These are phyloP conservation scores for Aleurites moluccanus DNA, from an alignment of 441 rosid species.

Conservation along the genomic window DNA sequence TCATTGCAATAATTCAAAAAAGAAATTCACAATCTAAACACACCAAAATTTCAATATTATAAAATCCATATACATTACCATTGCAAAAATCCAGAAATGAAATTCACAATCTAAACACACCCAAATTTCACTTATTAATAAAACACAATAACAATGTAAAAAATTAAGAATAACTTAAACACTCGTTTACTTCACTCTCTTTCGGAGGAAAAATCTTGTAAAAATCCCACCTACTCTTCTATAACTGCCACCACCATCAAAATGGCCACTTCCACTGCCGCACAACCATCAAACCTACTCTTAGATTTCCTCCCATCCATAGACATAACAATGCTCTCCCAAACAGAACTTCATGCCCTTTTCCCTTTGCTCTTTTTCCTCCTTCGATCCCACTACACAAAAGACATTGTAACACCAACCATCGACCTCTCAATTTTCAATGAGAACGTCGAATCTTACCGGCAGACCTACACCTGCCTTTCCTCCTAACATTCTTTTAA, in stretches of 20 bases:
- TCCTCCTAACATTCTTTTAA: conserved; percentile 50
- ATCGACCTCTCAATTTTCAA: conserved; percentile 64
- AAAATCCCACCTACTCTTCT: not conserved
- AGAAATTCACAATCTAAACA: too few relatives aligned
- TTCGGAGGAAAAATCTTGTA: too few relatives aligned
- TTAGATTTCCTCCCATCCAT: conserved; percentile 30
- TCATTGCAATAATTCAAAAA: too few relatives aligned
- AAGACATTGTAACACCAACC: conserved; percentile 35
- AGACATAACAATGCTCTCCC: conserved; percentile 56
- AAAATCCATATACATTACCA: too few relatives aligned
- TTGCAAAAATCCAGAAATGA: too few relatives aligned
- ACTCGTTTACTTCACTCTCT: too few relatives aligned
- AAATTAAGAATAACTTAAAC: too few relatives aligned
- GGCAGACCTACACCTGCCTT: conserved; percentile 48
- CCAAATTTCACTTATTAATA: too few relatives aligned
- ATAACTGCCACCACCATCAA: conserved; percentile 5
- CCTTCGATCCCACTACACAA: conserved; percentile 31
- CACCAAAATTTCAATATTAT: too few relatives aligned
- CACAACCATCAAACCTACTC: conserved; percentile 14
- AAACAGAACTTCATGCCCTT: conserved; percentile 60
- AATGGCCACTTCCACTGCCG: conserved; percentile 32
- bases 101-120: too few relatives aligned
- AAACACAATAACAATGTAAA: too few relatives aligned
- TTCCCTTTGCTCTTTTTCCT: conserved; percentile 44
- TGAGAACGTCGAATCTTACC: conserved; percentile 71